Evolutionary conservation across 23 red algal species (phyloP).

Genomic region (Cyanidioschyzon merolae): DNA sequence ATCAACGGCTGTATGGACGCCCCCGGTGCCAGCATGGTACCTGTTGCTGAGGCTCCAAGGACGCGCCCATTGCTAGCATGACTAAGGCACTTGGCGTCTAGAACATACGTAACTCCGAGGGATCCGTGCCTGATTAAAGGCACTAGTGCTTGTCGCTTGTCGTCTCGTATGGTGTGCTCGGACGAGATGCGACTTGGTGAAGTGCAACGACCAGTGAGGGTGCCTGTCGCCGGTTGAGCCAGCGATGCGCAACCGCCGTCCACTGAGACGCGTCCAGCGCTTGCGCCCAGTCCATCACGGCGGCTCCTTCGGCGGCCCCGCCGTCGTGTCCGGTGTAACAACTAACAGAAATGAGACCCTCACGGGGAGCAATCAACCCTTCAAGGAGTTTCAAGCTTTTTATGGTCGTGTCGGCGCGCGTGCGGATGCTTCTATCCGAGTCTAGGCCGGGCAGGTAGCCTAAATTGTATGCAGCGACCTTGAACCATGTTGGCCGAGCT

Average conservation of each 20-base stretch:
- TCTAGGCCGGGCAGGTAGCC: neutral
- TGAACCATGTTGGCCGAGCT: neutral
- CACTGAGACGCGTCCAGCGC: neutral
- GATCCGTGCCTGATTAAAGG: too few species aligned
- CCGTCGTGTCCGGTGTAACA: slow-evolving; percentile 7
- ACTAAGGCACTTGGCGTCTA: too few species aligned
- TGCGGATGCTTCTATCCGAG: neutral
- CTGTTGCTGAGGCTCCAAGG: too few species aligned
- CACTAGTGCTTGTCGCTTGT: too few species aligned
- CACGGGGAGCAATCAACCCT: neutral
- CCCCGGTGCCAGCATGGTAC: too few species aligned
- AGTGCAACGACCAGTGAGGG: slow-evolving; percentile 1
- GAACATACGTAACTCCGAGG: too few species aligned
- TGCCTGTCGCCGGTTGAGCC: neutral
- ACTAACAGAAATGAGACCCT: neutral
- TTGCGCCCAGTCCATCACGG: neutral
- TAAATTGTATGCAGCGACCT: neutral
- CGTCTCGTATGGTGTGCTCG: too few species aligned
- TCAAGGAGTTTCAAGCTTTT: neutral
- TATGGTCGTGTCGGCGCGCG: neutral
- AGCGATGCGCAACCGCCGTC: neutral
- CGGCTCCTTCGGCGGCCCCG: neutral
- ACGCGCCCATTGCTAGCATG: too few species aligned
- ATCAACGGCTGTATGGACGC: too few species aligned
- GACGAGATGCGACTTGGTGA: too few species aligned